These are phyloP conservation scores for Elaphomyces granulatus DNA, from an alignment of 495 filamentous ascomycete genomes.

Conservation along the genomic window DNA sequence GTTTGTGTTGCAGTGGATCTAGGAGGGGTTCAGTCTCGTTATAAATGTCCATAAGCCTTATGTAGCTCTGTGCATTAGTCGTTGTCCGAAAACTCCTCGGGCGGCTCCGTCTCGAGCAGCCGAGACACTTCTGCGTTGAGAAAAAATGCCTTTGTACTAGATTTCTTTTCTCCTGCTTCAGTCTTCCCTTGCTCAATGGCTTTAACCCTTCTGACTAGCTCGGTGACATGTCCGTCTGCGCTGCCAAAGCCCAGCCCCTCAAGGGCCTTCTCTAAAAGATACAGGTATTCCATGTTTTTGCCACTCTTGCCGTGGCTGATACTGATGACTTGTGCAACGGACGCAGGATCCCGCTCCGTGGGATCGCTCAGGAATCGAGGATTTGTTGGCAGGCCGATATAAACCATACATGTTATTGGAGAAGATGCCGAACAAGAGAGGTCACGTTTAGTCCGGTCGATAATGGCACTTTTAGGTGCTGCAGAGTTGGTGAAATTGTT, in stretches of 20 bases:
- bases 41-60: too few species aligned
- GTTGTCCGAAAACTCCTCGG: too few species aligned
- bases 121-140: too few species aligned
- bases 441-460: background rate
- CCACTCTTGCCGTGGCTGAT: slow-evolving; percentile 70
- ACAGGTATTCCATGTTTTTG: slow-evolving; percentile 82
- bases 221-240: slow-evolving; percentile 68
- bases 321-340: slow-evolving; percentile 74
- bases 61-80: too few species aligned
- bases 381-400: slow-evolving; percentile 89
- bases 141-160: too few species aligned
- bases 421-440: background rate
- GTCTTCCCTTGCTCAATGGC: slow-evolving; percentile 21
- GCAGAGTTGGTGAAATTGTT: background rate
- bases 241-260: slow-evolving; percentile 59
- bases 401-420: slow-evolving; percentile 54
- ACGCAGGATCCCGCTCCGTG: slow-evolving; percentile 62
- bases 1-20: too few species aligned
- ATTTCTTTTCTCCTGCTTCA: slow-evolving; percentile 22
- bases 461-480: background rate
- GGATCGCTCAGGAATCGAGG: slow-evolving; percentile 63
- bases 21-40: too few species aligned
- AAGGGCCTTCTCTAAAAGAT: slow-evolving; percentile 63
- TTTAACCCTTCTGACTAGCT: slow-evolving; percentile 34
- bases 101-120: too few species aligned